These are phyloP conservation scores for Nidularia pulvinata DNA, from an alignment of 768 basidiomycete species.

Conservation along the genomic window DNA sequence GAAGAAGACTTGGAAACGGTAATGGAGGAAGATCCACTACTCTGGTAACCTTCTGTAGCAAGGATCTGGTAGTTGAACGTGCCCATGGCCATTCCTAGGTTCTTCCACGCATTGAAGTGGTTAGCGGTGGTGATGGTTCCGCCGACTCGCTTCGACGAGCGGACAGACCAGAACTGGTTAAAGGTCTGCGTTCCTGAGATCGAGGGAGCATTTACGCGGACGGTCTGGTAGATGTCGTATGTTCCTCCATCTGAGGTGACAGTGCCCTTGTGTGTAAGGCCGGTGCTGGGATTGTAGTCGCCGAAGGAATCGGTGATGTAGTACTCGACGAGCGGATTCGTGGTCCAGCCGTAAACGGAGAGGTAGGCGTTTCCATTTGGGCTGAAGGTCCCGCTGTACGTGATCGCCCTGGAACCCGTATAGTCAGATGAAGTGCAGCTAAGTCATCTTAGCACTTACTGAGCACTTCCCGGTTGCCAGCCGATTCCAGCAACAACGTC, in stretches of 20 bases:
- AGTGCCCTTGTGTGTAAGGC: slow-evolving; percentile 27
- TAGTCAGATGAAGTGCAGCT: background rate
- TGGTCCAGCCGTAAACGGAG: slow-evolving; percentile 46
- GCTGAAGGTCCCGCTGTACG: slow-evolving; percentile 30
- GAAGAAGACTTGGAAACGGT: background rate
- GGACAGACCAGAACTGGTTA: slow-evolving; percentile 45
- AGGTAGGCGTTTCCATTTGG: slow-evolving; percentile 41
- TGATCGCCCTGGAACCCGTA: slow-evolving; percentile 24
- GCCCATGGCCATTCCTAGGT: slow-evolving; percentile 34
- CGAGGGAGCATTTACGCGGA: slow-evolving; percentile 36
- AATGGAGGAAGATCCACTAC: slow-evolving; percentile 25
- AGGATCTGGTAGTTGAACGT: slow-evolving; percentile 44
- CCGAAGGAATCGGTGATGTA: slow-evolving; percentile 43
- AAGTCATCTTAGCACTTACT: background rate
- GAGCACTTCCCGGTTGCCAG: background rate
- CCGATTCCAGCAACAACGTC: background rate
- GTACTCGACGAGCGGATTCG: slow-evolving; percentile 45
- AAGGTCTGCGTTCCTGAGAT: slow-evolving; percentile 42
- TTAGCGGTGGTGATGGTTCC: slow-evolving; percentile 30
- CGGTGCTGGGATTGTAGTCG: slow-evolving; percentile 33
- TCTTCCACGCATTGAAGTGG: slow-evolving; percentile 44
- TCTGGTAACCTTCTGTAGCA: slow-evolving; percentile 43
- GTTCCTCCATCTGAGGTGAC: slow-evolving; percentile 37
- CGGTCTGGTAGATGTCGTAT: slow-evolving; percentile 38
- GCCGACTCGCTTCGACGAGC: slow-evolving; percentile 28